Evolutionary conservation across 345 rosid species (phyloP).

Genomic region (Bruguiera sexangula): DNA sequence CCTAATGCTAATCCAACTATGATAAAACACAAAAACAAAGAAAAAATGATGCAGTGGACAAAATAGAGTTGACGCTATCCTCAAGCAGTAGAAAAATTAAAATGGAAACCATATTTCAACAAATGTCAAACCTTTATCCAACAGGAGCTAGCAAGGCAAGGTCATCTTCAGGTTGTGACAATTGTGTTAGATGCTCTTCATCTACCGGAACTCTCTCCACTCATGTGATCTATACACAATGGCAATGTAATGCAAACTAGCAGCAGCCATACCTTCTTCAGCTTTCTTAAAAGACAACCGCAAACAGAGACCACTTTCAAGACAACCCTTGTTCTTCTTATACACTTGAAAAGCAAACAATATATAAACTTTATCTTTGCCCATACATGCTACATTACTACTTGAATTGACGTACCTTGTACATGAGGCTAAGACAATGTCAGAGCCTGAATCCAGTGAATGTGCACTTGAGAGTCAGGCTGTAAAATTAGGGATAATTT

Average conservation of each 20-base stretch:
- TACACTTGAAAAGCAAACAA: neutral
- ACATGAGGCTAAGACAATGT: slow-evolving; percentile 80
- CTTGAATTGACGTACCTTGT: slow-evolving; percentile 49
- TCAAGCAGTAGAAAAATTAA: no score
- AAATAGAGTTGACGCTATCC: no score
- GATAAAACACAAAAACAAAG: no score
- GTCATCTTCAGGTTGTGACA: slow-evolving; percentile 83
- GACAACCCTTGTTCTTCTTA: neutral
- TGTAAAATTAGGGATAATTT: slow-evolving; percentile 24
- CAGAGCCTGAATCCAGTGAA: slow-evolving; percentile 98
- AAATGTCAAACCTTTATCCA: slow-evolving; percentile 75
- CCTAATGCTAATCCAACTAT: no score
- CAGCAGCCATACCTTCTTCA: slow-evolving; percentile 80
- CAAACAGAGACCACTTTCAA: slow-evolving; percentile 9
- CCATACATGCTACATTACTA: slow-evolving; percentile 48
- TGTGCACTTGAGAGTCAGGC: slow-evolving; percentile 68
- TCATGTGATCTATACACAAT: slow-evolving; percentile 76
- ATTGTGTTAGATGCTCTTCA: slow-evolving; percentile 43
- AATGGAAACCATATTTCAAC: neutral
- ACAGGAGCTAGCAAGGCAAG: slow-evolving; percentile 83
- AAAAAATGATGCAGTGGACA: no score
- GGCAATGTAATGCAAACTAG: slow-evolving; percentile 88
- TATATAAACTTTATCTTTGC: slow-evolving; percentile 47
- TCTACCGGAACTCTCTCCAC: slow-evolving; percentile 54
- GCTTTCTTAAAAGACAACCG: slow-evolving; percentile 59